phyloP scores from a whole-genome alignment of 257 asterid genomes.

The Scutellaria galericulata region DNA sequence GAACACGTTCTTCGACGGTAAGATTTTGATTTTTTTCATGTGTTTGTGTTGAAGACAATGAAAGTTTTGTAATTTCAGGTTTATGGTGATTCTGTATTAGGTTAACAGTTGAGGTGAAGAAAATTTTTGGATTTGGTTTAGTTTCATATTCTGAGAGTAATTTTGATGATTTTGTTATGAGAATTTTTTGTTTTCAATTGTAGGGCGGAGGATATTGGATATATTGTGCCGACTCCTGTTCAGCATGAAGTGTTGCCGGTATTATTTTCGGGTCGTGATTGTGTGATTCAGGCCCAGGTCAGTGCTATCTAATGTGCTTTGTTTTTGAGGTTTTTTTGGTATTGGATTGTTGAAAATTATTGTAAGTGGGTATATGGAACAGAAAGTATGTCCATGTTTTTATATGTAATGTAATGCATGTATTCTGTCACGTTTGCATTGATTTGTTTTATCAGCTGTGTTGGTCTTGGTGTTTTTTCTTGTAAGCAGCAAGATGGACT shows the following conservation, averaged over 20 bases:
- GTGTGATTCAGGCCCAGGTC: slow-evolving; percentile 96
- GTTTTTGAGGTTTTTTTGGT: slow-evolving; percentile 3
- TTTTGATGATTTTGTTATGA: neutral
- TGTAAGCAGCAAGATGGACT: neutral
- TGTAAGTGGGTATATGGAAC: neutral
- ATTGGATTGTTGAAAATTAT: slow-evolving; percentile 30
- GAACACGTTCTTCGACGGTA: slow-evolving; percentile 78
- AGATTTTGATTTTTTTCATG: slow-evolving; percentile 32
- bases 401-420: neutral
- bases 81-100: slow-evolving; percentile 5
- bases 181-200: slow-evolving; percentile 31
- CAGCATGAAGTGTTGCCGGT: slow-evolving; percentile 80
- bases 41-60: neutral
- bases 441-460: neutral
- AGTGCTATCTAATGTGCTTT: slow-evolving; percentile 25
- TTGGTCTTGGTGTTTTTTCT: slow-evolving; percentile 24
- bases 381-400: slow-evolving; percentile 7
- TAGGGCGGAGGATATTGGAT: slow-evolving; percentile 95
- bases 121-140: slow-evolving; percentile 7
- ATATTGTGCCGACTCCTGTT: slow-evolving; percentile 63
- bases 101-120: slow-evolving; percentile 18
- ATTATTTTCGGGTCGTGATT: slow-evolving; percentile 79
- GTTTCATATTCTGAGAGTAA: neutral
- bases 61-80: slow-evolving; percentile 13
- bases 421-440: slow-evolving; percentile 8